Conservation (phyloP, 2,329 filamentous ascomycete genomes). For the Bipolaris victoriae region DNA sequence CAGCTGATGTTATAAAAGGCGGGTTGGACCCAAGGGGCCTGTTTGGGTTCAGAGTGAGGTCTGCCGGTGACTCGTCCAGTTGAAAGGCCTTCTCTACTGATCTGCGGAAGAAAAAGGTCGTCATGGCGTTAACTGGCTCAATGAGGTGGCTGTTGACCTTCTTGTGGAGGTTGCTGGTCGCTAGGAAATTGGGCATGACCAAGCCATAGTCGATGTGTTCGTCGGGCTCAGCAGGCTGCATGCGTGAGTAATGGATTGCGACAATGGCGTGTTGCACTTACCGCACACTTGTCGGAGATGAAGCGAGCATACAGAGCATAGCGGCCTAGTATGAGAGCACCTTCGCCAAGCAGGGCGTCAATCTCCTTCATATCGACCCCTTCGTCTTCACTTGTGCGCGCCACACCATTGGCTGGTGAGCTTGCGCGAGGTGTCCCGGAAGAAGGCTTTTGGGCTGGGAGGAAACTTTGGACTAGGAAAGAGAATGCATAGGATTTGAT, state of each 20-base stretch:
- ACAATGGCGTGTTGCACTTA: conserved; percentile 54
- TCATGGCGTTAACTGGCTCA: conserved; percentile 87
- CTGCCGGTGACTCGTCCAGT: conserved; percentile 83
- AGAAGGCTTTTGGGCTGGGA: conserved; percentile 70
- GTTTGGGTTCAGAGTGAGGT: conserved; percentile 76
- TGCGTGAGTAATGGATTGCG: conserved; percentile 20
- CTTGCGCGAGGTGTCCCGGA: conserved; percentile 71
- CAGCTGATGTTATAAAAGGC: conserved; percentile 91
- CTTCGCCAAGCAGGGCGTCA: conserved; percentile 84
- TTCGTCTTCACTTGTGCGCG: conserved; percentile 81
- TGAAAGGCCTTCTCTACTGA: conserved; percentile 98
- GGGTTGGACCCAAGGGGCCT: conserved; percentile 76
- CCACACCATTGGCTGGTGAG: conserved; percentile 69
- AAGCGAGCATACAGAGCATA: conserved; percentile 95
- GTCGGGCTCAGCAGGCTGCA: conserved; percentile 51
- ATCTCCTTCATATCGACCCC: conserved; percentile 96
- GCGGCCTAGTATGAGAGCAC: conserved; percentile 86
- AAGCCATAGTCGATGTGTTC: conserved; percentile 62
- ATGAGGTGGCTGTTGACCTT: conserved; percentile 79
- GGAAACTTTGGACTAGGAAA: conserved; percentile 92
- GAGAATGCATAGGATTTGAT: conserved; percentile 98
- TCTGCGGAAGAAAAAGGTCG: conserved; percentile 93
- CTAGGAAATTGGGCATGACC: conserved; percentile 73
- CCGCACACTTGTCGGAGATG: conserved; percentile 81
- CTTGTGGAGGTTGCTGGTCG: conserved; percentile 77